A percentile compares a stretch with the other conserved stretches of the same genome.
These are phyloP conservation scores for Dittrichia graveolens DNA, from an alignment of 129 eudicot species.

Conservation along the genomic window DNA sequence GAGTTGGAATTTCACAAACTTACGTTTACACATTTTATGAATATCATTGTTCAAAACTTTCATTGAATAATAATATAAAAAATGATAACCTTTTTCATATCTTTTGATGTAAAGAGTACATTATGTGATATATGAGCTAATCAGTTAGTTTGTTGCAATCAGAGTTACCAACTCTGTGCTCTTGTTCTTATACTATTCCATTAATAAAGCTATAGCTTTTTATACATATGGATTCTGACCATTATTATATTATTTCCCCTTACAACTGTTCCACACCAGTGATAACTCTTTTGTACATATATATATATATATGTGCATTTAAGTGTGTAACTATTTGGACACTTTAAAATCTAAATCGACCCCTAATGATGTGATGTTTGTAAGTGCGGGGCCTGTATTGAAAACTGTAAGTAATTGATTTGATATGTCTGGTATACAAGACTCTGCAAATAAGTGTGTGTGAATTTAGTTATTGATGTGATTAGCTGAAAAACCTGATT, in stretches of 20 bases:
- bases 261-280: neutral
- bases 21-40: neutral
- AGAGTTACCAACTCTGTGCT: conserved; percentile 9
- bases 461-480: neutral
- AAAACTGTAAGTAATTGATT: too few relatives aligned
- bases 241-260: too few relatives aligned
- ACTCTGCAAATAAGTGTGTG: neutral
- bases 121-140: conserved; percentile 7
- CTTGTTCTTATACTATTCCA: conserved; percentile 1
- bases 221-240: neutral
- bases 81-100: neutral
- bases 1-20: neutral
- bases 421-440: neutral
- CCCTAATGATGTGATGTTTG: too few relatives aligned
- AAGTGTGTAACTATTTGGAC: too few relatives aligned
- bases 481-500: neutral
- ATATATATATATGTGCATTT: too few relatives aligned
- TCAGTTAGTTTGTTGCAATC: neutral
- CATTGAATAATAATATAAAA: neutral
- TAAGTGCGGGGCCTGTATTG: too few relatives aligned
- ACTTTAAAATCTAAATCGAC: too few relatives aligned
- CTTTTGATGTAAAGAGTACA: conserved; percentile 22
- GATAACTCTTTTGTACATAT: neutral
- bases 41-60: neutral
- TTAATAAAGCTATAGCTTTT: neutral